These are phyloP conservation scores for Tetradesmus obliquus DNA, from an alignment of 139 green algal species.

Conservation along the genomic window DNA sequence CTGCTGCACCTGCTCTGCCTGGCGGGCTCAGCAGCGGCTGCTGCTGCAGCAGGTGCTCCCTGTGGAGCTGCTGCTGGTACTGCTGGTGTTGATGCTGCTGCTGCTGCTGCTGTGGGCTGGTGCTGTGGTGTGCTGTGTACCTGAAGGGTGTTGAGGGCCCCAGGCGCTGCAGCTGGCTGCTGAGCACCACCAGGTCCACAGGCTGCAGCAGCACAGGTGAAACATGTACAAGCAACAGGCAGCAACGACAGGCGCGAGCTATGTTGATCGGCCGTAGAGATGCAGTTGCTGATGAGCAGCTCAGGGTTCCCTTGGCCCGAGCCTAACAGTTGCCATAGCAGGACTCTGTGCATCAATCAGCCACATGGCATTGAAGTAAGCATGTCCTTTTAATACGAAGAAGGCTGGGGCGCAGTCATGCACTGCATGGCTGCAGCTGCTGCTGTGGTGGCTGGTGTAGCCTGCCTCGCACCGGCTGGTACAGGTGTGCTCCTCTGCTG, in stretches of 20 bases:
- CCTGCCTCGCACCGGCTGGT: background rate
- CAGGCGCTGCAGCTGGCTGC: constrained; percentile 30
- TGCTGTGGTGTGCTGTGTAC: constrained; percentile 16
- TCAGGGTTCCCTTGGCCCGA: no score
- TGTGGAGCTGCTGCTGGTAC: background rate
- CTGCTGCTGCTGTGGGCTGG: background rate
- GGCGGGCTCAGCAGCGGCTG: background rate
- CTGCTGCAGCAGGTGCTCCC: background rate
- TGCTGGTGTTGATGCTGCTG: background rate
- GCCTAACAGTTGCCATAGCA: no score
- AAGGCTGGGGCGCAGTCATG: no score
- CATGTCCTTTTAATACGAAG: background rate
- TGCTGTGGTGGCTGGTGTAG: background rate
- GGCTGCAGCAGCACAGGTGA: background rate
- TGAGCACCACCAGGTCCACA: constrained; percentile 27
- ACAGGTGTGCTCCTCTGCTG: background rate
- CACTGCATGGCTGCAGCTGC: no score
- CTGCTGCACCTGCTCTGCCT: background rate
- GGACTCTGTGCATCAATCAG: no score
- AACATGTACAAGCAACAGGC: background rate
- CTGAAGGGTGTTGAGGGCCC: constrained; percentile 26
- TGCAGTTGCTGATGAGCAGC: no score
- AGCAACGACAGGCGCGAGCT: background rate
- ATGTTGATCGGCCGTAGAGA: background rate
- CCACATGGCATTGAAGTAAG: background rate